phyloP scores from a whole-genome alignment of 2,329 filamentous ascomycete genomes.

The Arachnomyces sp. region DNA sequence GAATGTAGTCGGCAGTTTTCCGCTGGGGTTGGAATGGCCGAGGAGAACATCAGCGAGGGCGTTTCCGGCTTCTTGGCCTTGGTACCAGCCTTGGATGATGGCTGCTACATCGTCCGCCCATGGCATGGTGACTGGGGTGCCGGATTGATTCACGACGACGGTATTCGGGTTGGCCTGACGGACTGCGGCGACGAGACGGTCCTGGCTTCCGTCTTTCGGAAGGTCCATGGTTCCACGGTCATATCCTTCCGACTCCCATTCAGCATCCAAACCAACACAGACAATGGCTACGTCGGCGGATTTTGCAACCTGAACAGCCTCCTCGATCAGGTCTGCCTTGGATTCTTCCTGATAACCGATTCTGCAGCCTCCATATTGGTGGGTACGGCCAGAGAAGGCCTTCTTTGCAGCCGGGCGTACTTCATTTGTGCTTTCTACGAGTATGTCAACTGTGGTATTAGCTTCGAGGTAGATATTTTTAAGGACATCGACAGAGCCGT shows the following conservation, averaged over 20 bases:
- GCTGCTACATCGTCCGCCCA: constrained; percentile 32
- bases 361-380: constrained; percentile 42
- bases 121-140: constrained; percentile 47
- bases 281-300: constrained; percentile 63
- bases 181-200: constrained; percentile 50
- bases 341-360: constrained; percentile 50
- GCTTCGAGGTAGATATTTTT: constrained; percentile 45
- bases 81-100: constrained; percentile 65
- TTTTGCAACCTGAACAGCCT: constrained; percentile 56
- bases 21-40: constrained; percentile 58
- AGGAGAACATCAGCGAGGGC: constrained; percentile 63
- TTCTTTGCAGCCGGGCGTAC: constrained; percentile 3
- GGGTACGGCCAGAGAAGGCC: constrained; percentile 2
- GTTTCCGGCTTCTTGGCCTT: constrained; percentile 67
- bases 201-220: constrained; percentile 32
- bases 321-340: constrained; percentile 48
- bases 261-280: constrained; percentile 61
- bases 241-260: constrained; percentile 64
- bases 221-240: constrained; percentile 42
- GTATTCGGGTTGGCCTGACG: constrained; percentile 55
- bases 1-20: constrained; percentile 62
- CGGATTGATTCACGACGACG: constrained; percentile 61
- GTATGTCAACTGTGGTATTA: constrained; percentile 46
- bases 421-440: constrained; percentile 33
- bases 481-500: constrained; percentile 51